Conservation (phyloP, 2,329 filamentous ascomycete species). For the Cytospora leucostoma region DNA sequence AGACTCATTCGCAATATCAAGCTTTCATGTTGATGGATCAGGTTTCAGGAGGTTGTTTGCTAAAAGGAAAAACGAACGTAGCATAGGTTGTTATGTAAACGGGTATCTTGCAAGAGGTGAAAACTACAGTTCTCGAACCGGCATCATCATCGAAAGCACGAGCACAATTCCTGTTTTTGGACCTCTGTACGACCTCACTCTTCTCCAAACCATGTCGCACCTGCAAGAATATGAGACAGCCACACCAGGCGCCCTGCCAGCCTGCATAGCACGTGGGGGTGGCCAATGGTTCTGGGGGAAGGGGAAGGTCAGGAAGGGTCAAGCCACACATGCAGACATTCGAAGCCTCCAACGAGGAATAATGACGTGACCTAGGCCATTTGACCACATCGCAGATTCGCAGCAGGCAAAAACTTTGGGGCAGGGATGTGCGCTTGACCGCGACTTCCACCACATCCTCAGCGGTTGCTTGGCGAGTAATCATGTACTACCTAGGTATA, state of each 20-base stretch:
- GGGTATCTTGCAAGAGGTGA: neutral
- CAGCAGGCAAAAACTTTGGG: slow-evolving; percentile 11
- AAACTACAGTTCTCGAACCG: neutral
- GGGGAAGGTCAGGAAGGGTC: neutral
- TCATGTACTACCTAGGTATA: neutral
- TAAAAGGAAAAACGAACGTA: too few species aligned
- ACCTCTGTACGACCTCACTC: slow-evolving; percentile 7
- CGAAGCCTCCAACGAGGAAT: slow-evolving; percentile 1
- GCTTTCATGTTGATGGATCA: too few species aligned
- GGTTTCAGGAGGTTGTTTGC: too few species aligned
- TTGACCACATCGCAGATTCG: neutral
- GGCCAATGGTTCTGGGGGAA: slow-evolving; percentile 4
- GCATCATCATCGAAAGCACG: slow-evolving; percentile 11
- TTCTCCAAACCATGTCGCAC: neutral
- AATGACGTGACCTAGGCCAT: slow-evolving; percentile 14
- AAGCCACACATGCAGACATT: slow-evolving; percentile 15
- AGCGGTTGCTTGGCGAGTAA: neutral
- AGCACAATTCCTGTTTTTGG: slow-evolving; percentile 9
- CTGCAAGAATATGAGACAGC: slow-evolving; percentile 17
- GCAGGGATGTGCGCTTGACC: slow-evolving; percentile 22
- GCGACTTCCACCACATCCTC: slow-evolving; percentile 8
- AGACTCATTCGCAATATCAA: too few species aligned
- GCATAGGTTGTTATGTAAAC: too few species aligned
- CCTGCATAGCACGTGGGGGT: slow-evolving; percentile 11
- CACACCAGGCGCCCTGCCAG: neutral